Conservation (phyloP, 129 eudicot species). For the Saussurea involucrata region DNA sequence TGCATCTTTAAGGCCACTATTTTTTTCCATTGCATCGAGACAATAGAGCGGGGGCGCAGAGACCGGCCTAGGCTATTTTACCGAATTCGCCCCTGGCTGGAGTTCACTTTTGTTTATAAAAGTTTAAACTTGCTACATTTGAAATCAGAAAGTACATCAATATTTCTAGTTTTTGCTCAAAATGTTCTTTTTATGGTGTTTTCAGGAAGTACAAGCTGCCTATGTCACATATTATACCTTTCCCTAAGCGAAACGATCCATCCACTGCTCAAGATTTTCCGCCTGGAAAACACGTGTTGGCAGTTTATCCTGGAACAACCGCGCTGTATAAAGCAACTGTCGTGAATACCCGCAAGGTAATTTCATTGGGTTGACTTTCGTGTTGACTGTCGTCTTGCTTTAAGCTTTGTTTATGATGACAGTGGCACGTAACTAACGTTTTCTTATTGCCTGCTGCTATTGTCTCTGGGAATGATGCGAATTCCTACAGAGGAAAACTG, state of each 20-base stretch:
- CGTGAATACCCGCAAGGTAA: slow-evolving; percentile 83
- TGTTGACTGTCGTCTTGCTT: background rate
- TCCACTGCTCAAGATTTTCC: slow-evolving; percentile 70
- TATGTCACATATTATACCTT: slow-evolving; percentile 75
- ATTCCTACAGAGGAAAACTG: slow-evolving; percentile 65
- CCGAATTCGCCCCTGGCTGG: background rate
- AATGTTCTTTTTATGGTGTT: slow-evolving; percentile 2
- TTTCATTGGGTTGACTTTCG: background rate
- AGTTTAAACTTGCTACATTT: slow-evolving; percentile 1
- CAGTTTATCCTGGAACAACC: slow-evolving; percentile 92
- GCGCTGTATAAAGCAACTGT: slow-evolving; percentile 95
- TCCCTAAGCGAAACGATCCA: slow-evolving; percentile 75
- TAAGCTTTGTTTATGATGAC: slow-evolving; percentile 9
- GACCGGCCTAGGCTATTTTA: background rate
- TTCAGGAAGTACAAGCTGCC: slow-evolving; percentile 84
- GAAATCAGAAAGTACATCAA: background rate
- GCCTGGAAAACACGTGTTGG: slow-evolving; percentile 81
- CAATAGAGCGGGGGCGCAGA: too few species aligned
- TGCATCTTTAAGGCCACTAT: background rate
- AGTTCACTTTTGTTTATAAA: background rate
- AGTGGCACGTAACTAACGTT: slow-evolving; percentile 16
- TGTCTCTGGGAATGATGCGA: background rate
- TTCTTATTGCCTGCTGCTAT: slow-evolving; percentile 21
- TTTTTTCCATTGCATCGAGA: too few species aligned
- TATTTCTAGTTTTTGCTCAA: background rate